phyloP scores from a whole-genome alignment of 2,329 filamentous ascomycete genomes.

The Penicillium sclerotigenum region DNA sequence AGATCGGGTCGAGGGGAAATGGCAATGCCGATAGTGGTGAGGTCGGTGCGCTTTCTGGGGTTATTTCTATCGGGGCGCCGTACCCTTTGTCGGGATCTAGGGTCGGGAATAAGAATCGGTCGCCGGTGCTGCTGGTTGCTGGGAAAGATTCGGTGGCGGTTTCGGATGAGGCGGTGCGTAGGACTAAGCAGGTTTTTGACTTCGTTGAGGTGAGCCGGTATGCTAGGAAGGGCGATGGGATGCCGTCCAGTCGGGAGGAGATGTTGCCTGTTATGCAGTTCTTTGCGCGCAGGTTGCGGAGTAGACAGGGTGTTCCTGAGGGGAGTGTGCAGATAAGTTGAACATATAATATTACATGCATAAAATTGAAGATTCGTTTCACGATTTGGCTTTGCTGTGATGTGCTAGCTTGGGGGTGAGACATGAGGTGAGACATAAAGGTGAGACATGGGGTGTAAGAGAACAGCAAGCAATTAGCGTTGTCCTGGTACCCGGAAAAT shows the following conservation, averaged over 20 bases:
- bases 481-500: background rate
- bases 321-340: constrained; percentile 44
- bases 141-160: constrained; percentile 50
- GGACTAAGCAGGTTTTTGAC: constrained; percentile 63
- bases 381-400: background rate
- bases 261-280: constrained; percentile 89
- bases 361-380: background rate
- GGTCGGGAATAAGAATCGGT: constrained; percentile 35
- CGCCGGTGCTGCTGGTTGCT: constrained; percentile 43
- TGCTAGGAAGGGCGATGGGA: constrained; percentile 68
- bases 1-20: constrained; percentile 28
- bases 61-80: constrained; percentile 45
- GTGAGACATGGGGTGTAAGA: background rate
- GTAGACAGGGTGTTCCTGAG: constrained; percentile 45
- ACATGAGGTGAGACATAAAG: background rate
- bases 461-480: background rate
- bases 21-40: constrained; percentile 7
- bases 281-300: constrained; percentile 46
- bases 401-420: background rate
- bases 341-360: background rate
- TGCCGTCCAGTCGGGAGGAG: constrained; percentile 81
- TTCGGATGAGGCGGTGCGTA: constrained; percentile 61
- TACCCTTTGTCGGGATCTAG: constrained; percentile 36
- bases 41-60: constrained; percentile 33
- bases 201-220: constrained; percentile 67